These are phyloP conservation scores for Salvia sclarea DNA, from an alignment of 305 asterid species.

Conservation along the genomic window DNA sequence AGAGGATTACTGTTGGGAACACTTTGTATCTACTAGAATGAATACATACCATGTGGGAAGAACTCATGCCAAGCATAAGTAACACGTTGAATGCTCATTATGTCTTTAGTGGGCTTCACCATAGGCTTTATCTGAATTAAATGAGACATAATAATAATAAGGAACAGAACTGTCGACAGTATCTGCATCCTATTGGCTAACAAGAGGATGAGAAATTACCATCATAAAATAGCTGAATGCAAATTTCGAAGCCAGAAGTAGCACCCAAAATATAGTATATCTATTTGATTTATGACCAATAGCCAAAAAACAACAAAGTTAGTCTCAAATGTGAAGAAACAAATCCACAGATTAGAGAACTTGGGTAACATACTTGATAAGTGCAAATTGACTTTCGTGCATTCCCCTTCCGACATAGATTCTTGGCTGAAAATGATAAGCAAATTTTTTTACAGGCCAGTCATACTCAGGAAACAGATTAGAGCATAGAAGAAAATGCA, in stretches of 20 bases:
- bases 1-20: slow-evolving; percentile 24
- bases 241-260: slow-evolving; percentile 78
- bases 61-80: slow-evolving; percentile 96
- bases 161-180: slow-evolving; percentile 23
- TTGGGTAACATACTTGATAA: slow-evolving; percentile 67
- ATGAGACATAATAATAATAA: slow-evolving; percentile 31
- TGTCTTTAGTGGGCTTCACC: slow-evolving; percentile 79
- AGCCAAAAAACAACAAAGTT: neutral
- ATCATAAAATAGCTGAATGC: slow-evolving; percentile 77
- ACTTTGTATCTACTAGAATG: slow-evolving; percentile 11
- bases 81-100: slow-evolving; percentile 69
- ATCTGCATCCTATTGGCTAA: slow-evolving; percentile 23
- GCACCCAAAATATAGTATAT: slow-evolving; percentile 92
- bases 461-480: slow-evolving; percentile 22
- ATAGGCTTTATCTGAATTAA: slow-evolving; percentile 83
- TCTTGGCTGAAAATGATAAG: slow-evolving; percentile 68
- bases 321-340: slow-evolving; percentile 31
- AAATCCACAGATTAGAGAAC: slow-evolving; percentile 29
- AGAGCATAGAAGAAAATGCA: neutral
- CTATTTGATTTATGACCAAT: slow-evolving; percentile 46
- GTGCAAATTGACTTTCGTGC: slow-evolving; percentile 97
- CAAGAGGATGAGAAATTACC: slow-evolving; percentile 55
- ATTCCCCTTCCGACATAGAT: slow-evolving; percentile 98
- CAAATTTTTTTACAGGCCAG: slow-evolving; percentile 22
- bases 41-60: slow-evolving; percentile 76